Base-by-base conservation (phyloP, 768 basidiomycete genomes). In the Coprinellus micaceus region DNA sequence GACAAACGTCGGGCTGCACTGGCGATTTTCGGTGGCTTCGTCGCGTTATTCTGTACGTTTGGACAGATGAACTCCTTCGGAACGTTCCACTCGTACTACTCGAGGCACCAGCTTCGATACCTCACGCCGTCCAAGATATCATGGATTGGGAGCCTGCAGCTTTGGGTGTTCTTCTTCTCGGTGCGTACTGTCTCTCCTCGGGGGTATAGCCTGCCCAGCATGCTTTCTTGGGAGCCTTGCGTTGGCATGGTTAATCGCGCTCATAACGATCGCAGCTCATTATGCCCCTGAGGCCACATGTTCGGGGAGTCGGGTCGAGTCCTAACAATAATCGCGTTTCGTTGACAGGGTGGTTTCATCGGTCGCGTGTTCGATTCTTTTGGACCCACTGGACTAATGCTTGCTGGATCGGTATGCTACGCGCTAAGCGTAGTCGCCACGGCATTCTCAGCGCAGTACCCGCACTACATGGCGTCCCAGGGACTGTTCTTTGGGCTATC, bases 21-120 rank as follows among this genome's bases (percentile, higher is more conserved):
- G 15, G 77, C 82, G 1, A 81, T 89, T 36, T 64, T 82, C 40
- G 88, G 88, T 0, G 84, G 85, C 0, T 86, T 85, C 66, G 64
- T 86, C 25, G 82, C 83, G 7, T 73, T 89, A 7, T 82, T 87
- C 69, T 85, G 80, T 64, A 82, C 85, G 2, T 88, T 89, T 65
- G 88, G 88, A 9, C 84, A 83, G 61, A 81, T 88, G 74, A 85
- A 76, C 52, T 80, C 86, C 44, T 89, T 88, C 59, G 88, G 88
- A 15, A 85, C 84, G 40, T 89, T 82, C 66, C 84, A 88, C 66
- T 69, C 82, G 12, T 88, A 82, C 81, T 89, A 89, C 61, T 72
- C 77, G 10, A 68, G 67, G 13, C 82, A 89, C 66, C 82, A 88
- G 65, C 74, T 89, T 17, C 65, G 66, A 17, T 66, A 75, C 60